A percentile compares a stretch with the other conserved stretches of the same genome.
phyloP scores from a whole-genome alignment of 2,329 filamentous ascomycete species.

The Tolypocladium endophyticum region DNA sequence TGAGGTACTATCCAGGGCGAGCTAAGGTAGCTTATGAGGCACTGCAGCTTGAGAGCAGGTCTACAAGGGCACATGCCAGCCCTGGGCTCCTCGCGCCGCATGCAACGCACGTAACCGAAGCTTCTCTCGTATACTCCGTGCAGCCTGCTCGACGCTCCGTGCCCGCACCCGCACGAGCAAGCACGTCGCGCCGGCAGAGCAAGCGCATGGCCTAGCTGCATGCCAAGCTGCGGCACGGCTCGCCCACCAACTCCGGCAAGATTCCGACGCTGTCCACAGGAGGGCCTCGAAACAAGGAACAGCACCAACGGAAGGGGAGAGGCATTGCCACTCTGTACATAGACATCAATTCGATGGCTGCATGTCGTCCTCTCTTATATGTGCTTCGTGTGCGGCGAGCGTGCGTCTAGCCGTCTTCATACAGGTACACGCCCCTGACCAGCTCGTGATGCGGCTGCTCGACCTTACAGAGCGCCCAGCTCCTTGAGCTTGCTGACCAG shows the following conservation, averaged over 20 bases:
- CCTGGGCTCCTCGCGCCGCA: neutral
- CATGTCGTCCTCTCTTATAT: neutral
- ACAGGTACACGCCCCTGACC: neutral
- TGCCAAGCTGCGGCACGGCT: neutral
- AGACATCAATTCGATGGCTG: neutral
- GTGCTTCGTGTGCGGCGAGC: neutral
- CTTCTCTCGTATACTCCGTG: too few species aligned
- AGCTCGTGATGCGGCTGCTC: neutral
- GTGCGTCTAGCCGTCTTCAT: neutral
- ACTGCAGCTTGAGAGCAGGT: too few species aligned
- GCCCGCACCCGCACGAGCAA: neutral
- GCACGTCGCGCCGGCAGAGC: neutral
- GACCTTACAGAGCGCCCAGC: conserved; percentile 67
- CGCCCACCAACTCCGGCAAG: neutral
- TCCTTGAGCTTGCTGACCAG: conserved; percentile 92
- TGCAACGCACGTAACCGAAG: neutral
- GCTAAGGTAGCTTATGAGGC: too few species aligned
- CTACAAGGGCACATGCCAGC: neutral
- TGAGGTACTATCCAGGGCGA: too few species aligned
- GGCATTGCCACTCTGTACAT: neutral
- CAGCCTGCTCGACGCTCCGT: neutral
- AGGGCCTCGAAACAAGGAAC: neutral
- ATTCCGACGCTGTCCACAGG: neutral
- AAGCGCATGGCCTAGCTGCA: neutral
- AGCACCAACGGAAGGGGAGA: neutral